phyloP scores from a whole-genome alignment of 345 rosid genomes.

The Firmiana major region DNA sequence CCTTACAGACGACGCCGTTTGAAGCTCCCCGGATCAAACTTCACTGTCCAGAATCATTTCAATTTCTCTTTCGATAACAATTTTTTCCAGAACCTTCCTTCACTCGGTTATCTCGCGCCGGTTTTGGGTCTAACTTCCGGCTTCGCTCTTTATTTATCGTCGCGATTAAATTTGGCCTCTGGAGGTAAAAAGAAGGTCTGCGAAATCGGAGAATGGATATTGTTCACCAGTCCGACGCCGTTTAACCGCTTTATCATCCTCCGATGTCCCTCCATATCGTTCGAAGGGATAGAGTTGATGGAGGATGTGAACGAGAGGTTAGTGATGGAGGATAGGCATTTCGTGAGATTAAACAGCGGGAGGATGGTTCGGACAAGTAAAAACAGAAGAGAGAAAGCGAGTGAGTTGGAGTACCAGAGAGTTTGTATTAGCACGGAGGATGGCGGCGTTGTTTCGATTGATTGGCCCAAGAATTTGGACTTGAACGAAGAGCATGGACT shows the following conservation, averaged over 20 bases:
- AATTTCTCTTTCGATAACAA: constrained; percentile 39
- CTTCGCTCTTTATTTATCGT: constrained; percentile 38
- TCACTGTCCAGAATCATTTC: constrained; percentile 27
- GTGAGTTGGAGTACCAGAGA: constrained; percentile 65
- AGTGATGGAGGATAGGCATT: constrained; percentile 72
- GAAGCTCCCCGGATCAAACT: constrained; percentile 27
- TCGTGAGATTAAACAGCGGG: constrained; percentile 60
- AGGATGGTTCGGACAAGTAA: constrained; percentile 40
- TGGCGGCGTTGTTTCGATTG: constrained; percentile 80
- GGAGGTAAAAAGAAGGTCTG: background rate
- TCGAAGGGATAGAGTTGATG: constrained; percentile 39
- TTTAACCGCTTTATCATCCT: constrained; percentile 82
- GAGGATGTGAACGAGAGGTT: constrained; percentile 65
- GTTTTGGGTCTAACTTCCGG: constrained; percentile 64
- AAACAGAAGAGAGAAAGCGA: constrained; percentile 22
- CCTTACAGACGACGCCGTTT: constrained; percentile 50
- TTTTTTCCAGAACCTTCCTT: constrained; percentile 27
- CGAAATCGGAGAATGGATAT: constrained; percentile 73
- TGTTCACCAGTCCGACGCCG: constrained; percentile 78
- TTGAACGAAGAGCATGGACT: constrained; percentile 69
- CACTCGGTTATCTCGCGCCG: constrained; percentile 46
- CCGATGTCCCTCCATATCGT: constrained; percentile 77
- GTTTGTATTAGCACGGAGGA: constrained; percentile 59
- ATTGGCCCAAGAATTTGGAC: constrained; percentile 84
- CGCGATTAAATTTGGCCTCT: constrained; percentile 20